Evolutionary conservation across 345 rosid genomes (phyloP).

Genomic region (Acer saccharum): DNA sequence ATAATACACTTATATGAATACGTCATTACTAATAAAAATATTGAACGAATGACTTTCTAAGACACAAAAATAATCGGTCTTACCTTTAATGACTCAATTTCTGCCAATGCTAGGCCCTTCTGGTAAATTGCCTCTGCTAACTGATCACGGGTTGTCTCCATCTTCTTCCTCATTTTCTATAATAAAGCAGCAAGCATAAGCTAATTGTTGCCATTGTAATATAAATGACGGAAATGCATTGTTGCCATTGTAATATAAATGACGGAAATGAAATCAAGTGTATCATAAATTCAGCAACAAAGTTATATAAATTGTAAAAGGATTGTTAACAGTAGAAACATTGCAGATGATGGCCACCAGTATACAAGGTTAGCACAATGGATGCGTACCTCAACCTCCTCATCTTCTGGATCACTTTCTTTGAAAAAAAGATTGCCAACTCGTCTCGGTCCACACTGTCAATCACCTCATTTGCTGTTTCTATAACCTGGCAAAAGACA

Average conservation of each 20-base stretch:
- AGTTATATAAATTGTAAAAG: background rate
- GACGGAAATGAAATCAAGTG: background rate
- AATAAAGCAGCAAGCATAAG: slow-evolving; percentile 4
- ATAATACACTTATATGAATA: background rate
- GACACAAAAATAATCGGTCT: background rate
- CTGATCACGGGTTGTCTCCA: slow-evolving; percentile 86
- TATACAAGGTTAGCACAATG: background rate
- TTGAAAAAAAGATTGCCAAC: slow-evolving; percentile 63
- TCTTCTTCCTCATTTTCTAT: slow-evolving; percentile 69
- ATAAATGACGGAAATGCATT: background rate
- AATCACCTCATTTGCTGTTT: slow-evolving; percentile 76
- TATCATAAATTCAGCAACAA: background rate
- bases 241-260: background rate
- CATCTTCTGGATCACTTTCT: slow-evolving; percentile 90
- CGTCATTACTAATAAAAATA: background rate
- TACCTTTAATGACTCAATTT: slow-evolving; percentile 67
- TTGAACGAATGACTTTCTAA: background rate
- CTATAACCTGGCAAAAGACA: slow-evolving; percentile 63
- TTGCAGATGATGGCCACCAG: background rate
- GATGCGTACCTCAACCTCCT: slow-evolving; percentile 73
- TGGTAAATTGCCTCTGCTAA: slow-evolving; percentile 84
- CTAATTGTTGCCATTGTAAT: background rate
- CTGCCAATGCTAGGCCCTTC: slow-evolving; percentile 79
- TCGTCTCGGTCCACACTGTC: slow-evolving; percentile 79
- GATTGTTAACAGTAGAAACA: background rate